These are phyloP conservation scores for Sugiyamaella qingdaonensis DNA, from an alignment of 805 yeast species.

Conservation along the genomic window DNA sequence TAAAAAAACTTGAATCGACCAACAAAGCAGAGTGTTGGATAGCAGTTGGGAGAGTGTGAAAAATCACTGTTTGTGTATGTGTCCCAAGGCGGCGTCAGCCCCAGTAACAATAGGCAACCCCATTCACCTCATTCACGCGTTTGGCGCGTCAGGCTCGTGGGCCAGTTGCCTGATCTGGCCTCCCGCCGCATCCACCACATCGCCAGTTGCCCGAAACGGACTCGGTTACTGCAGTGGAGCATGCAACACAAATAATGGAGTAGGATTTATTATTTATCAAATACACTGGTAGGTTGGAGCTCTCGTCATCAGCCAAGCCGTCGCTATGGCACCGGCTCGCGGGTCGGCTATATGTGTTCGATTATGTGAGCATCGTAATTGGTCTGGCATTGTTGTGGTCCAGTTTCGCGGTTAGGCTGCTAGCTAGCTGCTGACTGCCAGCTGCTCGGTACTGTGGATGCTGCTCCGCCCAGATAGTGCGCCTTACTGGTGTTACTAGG, in stretches of 20 bases:
- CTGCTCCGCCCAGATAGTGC: too few species aligned
- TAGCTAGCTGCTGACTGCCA: too few species aligned
- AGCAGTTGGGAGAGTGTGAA: not conserved
- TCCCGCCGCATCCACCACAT: not conserved
- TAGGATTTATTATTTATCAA: not conserved
- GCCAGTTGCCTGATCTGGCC: not conserved
- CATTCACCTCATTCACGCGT: not conserved
- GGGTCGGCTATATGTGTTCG: too few species aligned
- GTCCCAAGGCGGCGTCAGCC: not conserved
- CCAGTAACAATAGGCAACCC: slow-evolving; percentile 2
- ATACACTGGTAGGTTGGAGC: not conserved
- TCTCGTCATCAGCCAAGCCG: too few species aligned
- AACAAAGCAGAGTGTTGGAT: not conserved
- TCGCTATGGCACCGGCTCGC: too few species aligned
- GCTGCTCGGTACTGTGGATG: too few species aligned
- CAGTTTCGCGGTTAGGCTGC: too few species aligned
- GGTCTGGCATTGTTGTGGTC: too few species aligned
- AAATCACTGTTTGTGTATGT: slow-evolving; percentile 3
- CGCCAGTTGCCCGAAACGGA: not conserved
- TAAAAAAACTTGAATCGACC: not conserved
- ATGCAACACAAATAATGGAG: not conserved
- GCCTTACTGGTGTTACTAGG: too few species aligned
- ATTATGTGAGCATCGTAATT: too few species aligned
- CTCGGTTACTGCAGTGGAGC: not conserved
- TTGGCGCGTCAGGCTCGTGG: slow-evolving; percentile 2